These are phyloP conservation scores for Cardamine occulta DNA, from an alignment of 345 rosid genomes.

Conservation along the genomic window DNA sequence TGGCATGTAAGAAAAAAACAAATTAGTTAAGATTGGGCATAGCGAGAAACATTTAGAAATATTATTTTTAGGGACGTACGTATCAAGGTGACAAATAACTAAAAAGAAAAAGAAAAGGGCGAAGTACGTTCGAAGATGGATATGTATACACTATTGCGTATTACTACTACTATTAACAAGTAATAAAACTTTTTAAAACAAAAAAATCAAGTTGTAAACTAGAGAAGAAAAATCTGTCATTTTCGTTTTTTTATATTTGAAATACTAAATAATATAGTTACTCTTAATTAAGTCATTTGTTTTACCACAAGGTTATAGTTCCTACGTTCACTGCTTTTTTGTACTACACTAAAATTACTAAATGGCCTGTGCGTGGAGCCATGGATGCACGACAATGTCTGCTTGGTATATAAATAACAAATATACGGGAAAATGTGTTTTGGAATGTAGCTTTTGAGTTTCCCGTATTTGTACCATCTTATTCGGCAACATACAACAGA, in stretches of 20 bases:
- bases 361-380: not conserved
- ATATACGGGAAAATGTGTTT: conserved; percentile 32
- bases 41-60: conserved; percentile 7
- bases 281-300: not conserved
- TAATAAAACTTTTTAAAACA: too few species aligned
- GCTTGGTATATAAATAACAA: not conserved
- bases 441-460: conserved; percentile 38
- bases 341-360: not conserved
- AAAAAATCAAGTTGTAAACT: not conserved
- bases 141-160: not conserved
- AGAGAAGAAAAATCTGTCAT: not conserved
- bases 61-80: not conserved
- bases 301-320: not conserved
- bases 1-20: conserved; percentile 25
- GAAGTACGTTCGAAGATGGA: not conserved
- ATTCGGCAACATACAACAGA: conserved; percentile 24
- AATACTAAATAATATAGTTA: not conserved
- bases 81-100: not conserved
- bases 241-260: too few species aligned
- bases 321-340: not conserved
- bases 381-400: conserved; percentile 1
- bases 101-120: not conserved
- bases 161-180: not conserved
- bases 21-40: conserved; percentile 9
- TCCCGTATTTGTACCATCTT: conserved; percentile 24